phyloP scores from a whole-genome alignment of 2,329 filamentous ascomycete genomes.

The Amylocarpus encephaloides region DNA sequence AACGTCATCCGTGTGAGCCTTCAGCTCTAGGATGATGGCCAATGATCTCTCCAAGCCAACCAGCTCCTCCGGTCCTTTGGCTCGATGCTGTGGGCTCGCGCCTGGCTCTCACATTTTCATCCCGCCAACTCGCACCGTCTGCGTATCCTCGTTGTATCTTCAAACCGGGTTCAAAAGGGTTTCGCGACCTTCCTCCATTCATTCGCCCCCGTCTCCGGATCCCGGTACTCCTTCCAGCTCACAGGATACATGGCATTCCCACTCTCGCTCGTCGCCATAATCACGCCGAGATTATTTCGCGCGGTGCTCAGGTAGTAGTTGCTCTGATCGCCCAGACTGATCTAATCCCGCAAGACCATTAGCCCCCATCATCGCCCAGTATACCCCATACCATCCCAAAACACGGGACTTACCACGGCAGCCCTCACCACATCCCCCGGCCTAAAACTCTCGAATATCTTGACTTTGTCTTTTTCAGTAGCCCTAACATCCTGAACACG shows the following conservation, averaged over 20 bases:
- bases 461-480: constrained; percentile 92
- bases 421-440: constrained; percentile 89
- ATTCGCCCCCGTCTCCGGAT: constrained; percentile 67
- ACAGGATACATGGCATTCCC: constrained; percentile 90
- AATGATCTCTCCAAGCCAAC: too few relatives aligned
- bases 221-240: constrained; percentile 91
- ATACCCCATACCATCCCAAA: too few relatives aligned
- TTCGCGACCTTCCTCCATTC: constrained; percentile 92
- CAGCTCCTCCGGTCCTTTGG: too few relatives aligned
- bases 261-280: constrained; percentile 82
- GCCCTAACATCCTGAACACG: constrained; percentile 86
- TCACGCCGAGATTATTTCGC: constrained; percentile 84
- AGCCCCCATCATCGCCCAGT: too few relatives aligned
- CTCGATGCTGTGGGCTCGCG: too few relatives aligned
- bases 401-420: constrained; percentile 52
- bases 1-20: too few relatives aligned
- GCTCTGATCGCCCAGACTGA: constrained; percentile 85
- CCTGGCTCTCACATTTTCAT: too few relatives aligned
- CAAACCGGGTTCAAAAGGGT: constrained; percentile 52
- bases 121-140: not conserved
- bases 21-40: too few relatives aligned
- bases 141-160: not conserved
- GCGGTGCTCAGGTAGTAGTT: constrained; percentile 95
- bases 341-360: constrained; percentile 51
- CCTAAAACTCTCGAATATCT: constrained; percentile 83